These are phyloP conservation scores for Begonia masoniana DNA, from an alignment of 306 rosid genomes.

Conservation along the genomic window DNA sequence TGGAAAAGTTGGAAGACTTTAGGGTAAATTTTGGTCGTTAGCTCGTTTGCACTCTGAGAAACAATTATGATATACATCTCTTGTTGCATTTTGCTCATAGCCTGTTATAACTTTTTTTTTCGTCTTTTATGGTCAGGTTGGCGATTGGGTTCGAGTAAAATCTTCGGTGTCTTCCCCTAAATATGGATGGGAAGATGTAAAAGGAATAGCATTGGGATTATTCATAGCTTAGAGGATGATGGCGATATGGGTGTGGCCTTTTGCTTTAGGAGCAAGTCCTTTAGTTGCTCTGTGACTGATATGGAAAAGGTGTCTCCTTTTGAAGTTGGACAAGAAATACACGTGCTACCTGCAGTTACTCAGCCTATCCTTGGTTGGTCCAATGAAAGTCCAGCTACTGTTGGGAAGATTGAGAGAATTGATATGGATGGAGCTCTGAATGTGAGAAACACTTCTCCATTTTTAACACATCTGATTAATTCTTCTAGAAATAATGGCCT, in stretches of 20 bases:
- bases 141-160: conserved; percentile 98
- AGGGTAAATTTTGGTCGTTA: conserved; percentile 36
- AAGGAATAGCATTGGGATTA: conserved; percentile 79
- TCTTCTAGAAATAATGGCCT: neutral
- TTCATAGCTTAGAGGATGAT: conserved; percentile 90
- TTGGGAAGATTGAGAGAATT: conserved; percentile 70
- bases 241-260: conserved; percentile 93
- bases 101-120: conserved; percentile 8
- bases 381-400: conserved; percentile 80
- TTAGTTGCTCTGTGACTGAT: conserved; percentile 85
- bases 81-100: neutral
- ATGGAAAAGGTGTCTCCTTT: conserved; percentile 85
- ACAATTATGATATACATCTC: no score
- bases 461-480: conserved; percentile 6
- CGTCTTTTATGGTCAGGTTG: conserved; percentile 40
- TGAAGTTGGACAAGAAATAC: conserved; percentile 85
- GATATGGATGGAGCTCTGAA: conserved; percentile 97
- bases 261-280: conserved; percentile 95
- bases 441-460: conserved; percentile 38
- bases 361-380: conserved; percentile 98
- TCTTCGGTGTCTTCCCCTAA: conserved; percentile 95
- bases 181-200: conserved; percentile 98
- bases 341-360: conserved; percentile 53
- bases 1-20: conserved; percentile 97
- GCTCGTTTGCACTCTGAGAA: neutral